Base-by-base conservation (phyloP, 2,329 filamentous ascomycete species). In the Penicillium sp. region DNA sequence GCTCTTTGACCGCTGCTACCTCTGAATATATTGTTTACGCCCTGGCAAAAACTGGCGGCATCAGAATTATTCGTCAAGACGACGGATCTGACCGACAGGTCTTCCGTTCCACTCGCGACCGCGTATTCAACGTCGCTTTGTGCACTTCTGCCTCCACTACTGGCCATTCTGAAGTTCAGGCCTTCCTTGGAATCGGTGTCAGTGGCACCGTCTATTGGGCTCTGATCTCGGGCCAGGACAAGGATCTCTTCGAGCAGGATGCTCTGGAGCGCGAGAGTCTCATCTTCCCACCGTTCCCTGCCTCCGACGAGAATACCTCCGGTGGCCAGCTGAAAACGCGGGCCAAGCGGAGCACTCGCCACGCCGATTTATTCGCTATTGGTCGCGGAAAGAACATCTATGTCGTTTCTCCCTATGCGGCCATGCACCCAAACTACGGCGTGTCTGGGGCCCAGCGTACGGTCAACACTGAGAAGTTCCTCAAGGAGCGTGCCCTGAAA, bases 151-250 rank as follows among this genome's bases (percentile, higher is more conserved):
- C 83, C 3, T 70, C 80, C 39, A 76, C 81, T 16, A 69, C 74
- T 39, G 74, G 78, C 16, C 73, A 77, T 18, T 74, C 80, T 18
- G 84, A 86, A 34, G 84, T 86, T 49, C 91, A 99, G 70, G 85
- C 89, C 43, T 87, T 97, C 49, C 86, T 99, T 51, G 93, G 89
- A 38, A 97, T 94, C 51, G 93, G 93, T 53, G 87, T 96, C 63
- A 95, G 93, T 65, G 95, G 94, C 42, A 89, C 92, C 9, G 90
- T 97, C n/a, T 96, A 97, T 76, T 99, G 94, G 89, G 86, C 91
- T 10, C 82, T 89, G 67, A 84, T 95, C 61, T 87, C 85, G 55
- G 86, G 89, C 49, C 82, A 85, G 45, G 82, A 89, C 60, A 89
- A 89, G 64, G 90, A 96, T 63, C 81, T 90, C 54, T 86, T 94